phyloP scores from a whole-genome alignment of 176 grass and related monocot species.

The Oryza officinalis region DNA sequence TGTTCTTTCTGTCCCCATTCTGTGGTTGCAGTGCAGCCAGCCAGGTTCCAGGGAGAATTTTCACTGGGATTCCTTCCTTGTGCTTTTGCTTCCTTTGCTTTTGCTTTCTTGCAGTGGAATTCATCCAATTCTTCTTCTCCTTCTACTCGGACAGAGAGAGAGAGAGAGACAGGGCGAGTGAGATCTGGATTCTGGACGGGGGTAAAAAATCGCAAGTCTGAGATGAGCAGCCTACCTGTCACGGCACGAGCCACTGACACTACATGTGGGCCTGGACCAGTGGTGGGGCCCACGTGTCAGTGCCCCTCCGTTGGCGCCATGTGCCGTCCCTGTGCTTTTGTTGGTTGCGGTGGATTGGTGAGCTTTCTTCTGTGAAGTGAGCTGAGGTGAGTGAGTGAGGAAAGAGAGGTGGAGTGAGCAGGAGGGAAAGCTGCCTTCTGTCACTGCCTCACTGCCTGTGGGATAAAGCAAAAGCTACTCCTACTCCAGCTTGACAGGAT shows the following conservation, averaged over 20 bases:
- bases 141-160: not conserved
- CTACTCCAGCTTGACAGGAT: constrained; percentile 1
- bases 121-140: not conserved
- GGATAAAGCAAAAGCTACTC: constrained; percentile 15
- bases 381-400: not conserved
- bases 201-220: not conserved
- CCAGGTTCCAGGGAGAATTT: constrained; percentile 26
- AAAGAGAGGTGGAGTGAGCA: constrained; percentile 31
- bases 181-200: not conserved
- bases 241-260: constrained; percentile 25
- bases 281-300: constrained; percentile 1
- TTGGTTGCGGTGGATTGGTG: not conserved
- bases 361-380: no score
- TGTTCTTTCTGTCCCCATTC: constrained; percentile 31
- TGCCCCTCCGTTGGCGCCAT: not conserved
- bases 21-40: not conserved
- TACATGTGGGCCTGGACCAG: not conserved
- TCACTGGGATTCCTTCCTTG: constrained; percentile 23
- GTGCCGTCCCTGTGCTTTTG: constrained; percentile 17
- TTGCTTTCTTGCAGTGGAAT: constrained; percentile 36
- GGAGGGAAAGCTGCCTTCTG: constrained; percentile 30
- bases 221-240: constrained; percentile 15
- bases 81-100: no score
- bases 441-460: constrained; percentile 12
- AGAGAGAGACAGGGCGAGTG: not conserved